phyloP scores from a whole-genome alignment of 768 basidiomycete species.

The Trametes coccinea region DNA sequence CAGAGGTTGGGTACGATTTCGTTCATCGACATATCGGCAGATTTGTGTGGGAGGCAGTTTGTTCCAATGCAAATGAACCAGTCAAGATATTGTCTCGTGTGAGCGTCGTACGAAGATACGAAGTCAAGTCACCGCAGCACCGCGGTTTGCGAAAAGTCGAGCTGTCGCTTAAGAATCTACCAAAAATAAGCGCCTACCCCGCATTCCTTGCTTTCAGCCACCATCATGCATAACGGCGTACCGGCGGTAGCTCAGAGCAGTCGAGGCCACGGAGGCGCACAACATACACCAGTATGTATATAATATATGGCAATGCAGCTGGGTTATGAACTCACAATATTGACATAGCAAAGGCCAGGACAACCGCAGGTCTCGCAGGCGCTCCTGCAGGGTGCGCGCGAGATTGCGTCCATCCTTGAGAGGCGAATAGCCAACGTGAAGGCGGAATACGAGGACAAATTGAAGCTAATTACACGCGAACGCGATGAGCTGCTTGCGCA shows the following conservation, averaged over 20 bases:
- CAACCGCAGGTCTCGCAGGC: neutral
- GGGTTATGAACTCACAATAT: too few species aligned
- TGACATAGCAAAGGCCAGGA: neutral
- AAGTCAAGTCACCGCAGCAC: neutral
- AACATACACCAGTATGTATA: too few species aligned
- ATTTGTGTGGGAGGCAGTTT: too few species aligned
- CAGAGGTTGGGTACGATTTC: slow-evolving; percentile 78
- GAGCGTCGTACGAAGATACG: too few species aligned
- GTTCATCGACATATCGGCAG: slow-evolving; percentile 52
- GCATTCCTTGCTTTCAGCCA: neutral
- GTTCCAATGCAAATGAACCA: too few species aligned
- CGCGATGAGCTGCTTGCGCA: neutral
- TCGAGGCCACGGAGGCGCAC: too few species aligned
- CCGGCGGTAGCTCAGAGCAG: neutral
- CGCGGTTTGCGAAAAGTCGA: neutral
- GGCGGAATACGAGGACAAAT: slow-evolving; percentile 5
- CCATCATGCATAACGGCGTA: neutral
- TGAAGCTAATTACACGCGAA: neutral
- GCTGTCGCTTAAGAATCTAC: too few species aligned
- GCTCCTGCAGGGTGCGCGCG: slow-evolving; percentile 4
- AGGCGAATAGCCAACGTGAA: neutral
- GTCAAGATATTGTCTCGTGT: too few species aligned
- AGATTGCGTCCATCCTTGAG: slow-evolving; percentile 5
- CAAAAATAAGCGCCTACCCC: neutral
- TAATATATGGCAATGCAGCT: too few species aligned